Conservation (phyloP, 2,329 filamentous ascomycete genomes). For the Aureobasidium namibiae region DNA sequence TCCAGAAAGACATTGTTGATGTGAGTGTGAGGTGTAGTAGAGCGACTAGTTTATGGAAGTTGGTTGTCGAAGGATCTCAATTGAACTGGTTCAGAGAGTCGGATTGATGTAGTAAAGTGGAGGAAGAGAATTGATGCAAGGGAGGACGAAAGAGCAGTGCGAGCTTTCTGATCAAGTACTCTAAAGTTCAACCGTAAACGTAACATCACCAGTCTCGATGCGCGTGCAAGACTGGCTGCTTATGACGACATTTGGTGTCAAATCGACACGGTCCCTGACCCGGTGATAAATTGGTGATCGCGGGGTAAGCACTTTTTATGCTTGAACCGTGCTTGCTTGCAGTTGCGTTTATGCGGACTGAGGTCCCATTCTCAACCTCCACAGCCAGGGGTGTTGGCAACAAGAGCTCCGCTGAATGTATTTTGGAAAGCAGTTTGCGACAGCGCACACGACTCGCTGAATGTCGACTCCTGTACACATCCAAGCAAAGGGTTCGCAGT, state of each 20-base stretch:
- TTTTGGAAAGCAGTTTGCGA: background rate
- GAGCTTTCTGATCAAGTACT: background rate
- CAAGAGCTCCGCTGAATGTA: background rate
- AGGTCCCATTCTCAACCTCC: no score
- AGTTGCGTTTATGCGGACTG: background rate
- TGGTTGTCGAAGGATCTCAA: background rate
- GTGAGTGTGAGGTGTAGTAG: background rate
- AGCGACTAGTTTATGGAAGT: background rate
- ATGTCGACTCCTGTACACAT: background rate
- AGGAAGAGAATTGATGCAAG: background rate
- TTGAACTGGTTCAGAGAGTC: background rate
- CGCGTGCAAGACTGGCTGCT: background rate
- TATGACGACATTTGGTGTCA: background rate
- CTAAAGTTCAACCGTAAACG: background rate
- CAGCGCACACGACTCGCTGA: conserved; percentile 4
- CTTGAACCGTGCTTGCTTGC: no score
- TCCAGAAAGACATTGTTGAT: conserved; percentile 16
- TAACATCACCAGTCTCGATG: background rate
- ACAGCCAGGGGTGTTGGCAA: background rate
- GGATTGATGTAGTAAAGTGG: background rate
- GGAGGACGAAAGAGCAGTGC: background rate
- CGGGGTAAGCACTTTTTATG: background rate
- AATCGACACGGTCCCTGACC: no score
- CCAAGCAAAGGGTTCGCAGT: background rate
- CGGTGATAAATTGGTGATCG: no score